phyloP scores from a whole-genome alignment of 305 asterid species.

The Fraxinus nigra region DNA sequence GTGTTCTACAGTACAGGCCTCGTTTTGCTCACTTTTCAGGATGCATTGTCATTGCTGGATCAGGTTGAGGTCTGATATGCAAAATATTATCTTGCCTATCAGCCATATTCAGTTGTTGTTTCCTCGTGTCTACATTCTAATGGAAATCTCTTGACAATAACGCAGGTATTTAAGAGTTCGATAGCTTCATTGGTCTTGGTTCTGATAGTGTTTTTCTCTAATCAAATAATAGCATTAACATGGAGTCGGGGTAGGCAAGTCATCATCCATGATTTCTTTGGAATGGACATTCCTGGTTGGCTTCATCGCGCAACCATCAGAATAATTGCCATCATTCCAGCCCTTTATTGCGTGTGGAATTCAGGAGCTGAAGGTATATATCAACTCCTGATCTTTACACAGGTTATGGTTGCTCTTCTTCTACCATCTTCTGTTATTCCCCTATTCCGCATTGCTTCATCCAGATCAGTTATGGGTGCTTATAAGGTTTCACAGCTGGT shows the following conservation, averaged over 20 bases:
- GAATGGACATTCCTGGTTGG: constrained; percentile 85
- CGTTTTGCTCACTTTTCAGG: constrained; percentile 69
- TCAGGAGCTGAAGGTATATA: constrained; percentile 90
- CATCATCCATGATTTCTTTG: constrained; percentile 54
- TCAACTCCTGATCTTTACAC: constrained; percentile 71
- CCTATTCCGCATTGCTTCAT: constrained; percentile 77
- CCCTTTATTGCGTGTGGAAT: constrained; percentile 71
- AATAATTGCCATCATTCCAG: constrained; percentile 72
- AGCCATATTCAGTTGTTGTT: constrained; percentile 13
- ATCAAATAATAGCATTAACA: constrained; percentile 66
- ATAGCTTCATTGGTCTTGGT: constrained; percentile 57
- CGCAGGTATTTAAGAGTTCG: constrained; percentile 75
- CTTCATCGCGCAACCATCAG: constrained; percentile 84
- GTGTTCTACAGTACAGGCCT: constrained; percentile 67
- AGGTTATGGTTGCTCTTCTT: constrained; percentile 75
- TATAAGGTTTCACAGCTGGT: constrained; percentile 51
- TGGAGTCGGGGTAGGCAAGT: constrained; percentile 80
- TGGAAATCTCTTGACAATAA: constrained; percentile 23
- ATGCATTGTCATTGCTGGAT: constrained; percentile 80
- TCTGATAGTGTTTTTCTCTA: constrained; percentile 59
- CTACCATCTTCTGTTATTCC: constrained; percentile 95
- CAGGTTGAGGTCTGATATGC: constrained; percentile 55
- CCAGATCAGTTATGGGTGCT: constrained; percentile 74
- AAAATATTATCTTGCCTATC: neutral
- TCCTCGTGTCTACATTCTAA: constrained; percentile 15